phyloP scores from a whole-genome alignment of 1,284 basidiomycete genomes.

The Tylopilus sp. region DNA sequence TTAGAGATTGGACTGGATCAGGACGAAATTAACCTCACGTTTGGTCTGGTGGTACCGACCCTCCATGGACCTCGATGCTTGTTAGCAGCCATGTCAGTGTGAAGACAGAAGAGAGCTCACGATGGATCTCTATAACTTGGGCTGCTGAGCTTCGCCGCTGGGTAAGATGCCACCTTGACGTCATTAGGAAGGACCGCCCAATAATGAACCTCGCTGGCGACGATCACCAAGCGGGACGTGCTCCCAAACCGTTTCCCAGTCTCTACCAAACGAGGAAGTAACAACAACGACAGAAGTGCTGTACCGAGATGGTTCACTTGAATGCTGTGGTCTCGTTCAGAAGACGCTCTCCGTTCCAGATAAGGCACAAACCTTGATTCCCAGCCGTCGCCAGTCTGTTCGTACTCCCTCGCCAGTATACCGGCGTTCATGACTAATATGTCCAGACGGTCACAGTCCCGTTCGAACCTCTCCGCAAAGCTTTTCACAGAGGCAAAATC shows the following conservation, averaged over 20 bases:
- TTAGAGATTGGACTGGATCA: background rate
- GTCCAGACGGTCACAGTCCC: slow-evolving; percentile 16
- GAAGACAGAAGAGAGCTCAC: slow-evolving; percentile 13
- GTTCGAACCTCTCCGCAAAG: slow-evolving; percentile 17
- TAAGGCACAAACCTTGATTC: slow-evolving; percentile 10
- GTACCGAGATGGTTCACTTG: slow-evolving; percentile 28
- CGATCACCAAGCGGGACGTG: slow-evolving; percentile 19
- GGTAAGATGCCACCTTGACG: slow-evolving; percentile 29
- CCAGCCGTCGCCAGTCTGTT: slow-evolving; percentile 20
- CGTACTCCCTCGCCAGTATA: background rate
- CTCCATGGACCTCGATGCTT: slow-evolving; percentile 14
- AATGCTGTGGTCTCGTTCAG: slow-evolving; percentile 8
- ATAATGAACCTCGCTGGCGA: slow-evolving; percentile 24
- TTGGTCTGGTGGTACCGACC: slow-evolving; percentile 21
- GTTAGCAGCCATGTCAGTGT: background rate
- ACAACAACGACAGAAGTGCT: slow-evolving; percentile 17
- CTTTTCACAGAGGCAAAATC: slow-evolving; percentile 18
- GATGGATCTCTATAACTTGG: slow-evolving; percentile 30
- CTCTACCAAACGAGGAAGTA: slow-evolving; percentile 16
- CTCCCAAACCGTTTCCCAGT: slow-evolving; percentile 15
- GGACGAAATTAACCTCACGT: slow-evolving; percentile 7
- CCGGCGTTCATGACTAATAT: slow-evolving; percentile 26
- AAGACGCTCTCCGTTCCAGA: no score
- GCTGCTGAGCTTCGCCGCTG: slow-evolving; percentile 34
- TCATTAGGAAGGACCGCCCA: slow-evolving; percentile 21